phyloP scores from a whole-genome alignment of 257 asterid genomes.

The Orobanche coerulescens region DNA sequence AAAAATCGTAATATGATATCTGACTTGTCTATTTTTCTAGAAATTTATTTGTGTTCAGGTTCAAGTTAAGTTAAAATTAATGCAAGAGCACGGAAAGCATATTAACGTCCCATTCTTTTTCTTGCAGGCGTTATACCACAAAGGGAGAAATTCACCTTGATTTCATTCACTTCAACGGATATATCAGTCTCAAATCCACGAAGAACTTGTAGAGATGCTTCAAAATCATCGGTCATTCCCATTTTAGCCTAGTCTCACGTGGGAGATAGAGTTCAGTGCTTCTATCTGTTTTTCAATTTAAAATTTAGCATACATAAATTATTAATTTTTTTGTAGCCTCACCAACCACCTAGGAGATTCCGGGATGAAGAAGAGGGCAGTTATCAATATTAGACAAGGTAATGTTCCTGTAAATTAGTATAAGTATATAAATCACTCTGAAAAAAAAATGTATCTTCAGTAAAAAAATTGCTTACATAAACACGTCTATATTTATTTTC shows the following conservation, averaged over 20 bases:
- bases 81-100: not conserved
- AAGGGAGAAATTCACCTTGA: conserved; percentile 37
- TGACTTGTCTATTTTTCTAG: conserved; percentile 3
- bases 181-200: conserved; percentile 68
- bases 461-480: not conserved
- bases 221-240: conserved; percentile 56
- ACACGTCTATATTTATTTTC: not conserved
- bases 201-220: conserved; percentile 61
- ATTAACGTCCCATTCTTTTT: not conserved
- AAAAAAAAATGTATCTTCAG: too few species aligned
- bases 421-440: conserved; percentile 9
- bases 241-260: conserved; percentile 47
- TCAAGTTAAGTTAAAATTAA: not conserved
- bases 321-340: conserved; percentile 28
- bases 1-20: conserved; percentile 7
- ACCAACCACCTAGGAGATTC: conserved; percentile 98
- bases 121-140: not conserved
- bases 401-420: conserved; percentile 48
- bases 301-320: not conserved
- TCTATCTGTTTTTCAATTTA: not conserved
- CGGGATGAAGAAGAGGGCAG: conserved; percentile 71
- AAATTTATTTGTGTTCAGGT: not conserved
- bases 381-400: conserved; percentile 62
- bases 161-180: conserved; percentile 45
- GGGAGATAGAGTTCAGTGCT: not conserved